Percentiles rank a stretch among this genome's conserved stretches.
These are phyloP conservation scores for Globisporangium viniferum DNA, from an alignment of 352 stramenopile genomes.

Conservation along the genomic window DNA sequence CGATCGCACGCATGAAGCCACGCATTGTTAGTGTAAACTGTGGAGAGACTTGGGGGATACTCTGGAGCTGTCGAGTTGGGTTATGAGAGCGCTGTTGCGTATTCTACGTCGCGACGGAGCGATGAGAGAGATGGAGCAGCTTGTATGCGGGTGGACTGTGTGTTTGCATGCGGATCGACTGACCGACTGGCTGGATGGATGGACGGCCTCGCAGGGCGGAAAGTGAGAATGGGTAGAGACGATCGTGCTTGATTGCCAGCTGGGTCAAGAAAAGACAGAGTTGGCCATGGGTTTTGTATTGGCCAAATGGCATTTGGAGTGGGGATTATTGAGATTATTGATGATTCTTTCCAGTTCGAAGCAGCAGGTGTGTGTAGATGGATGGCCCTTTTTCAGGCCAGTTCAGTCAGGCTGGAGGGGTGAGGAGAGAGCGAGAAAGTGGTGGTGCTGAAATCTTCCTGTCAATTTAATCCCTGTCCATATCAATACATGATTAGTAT, in stretches of 20 bases:
- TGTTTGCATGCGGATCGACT: too few species aligned
- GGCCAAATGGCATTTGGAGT: neutral
- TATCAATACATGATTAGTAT: neutral
- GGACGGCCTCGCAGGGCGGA: slow-evolving; percentile 23
- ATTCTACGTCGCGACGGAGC: neutral
- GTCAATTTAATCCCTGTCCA: neutral
- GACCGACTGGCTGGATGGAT: slow-evolving; percentile 16
- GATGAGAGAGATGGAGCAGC: neutral
- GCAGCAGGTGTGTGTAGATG: neutral
- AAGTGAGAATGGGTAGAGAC: neutral
- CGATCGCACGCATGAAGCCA: slow-evolving; percentile 63
- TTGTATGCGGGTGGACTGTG: neutral
- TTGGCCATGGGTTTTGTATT: neutral
- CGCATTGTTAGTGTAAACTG: slow-evolving; percentile 37
- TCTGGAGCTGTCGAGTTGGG: slow-evolving; percentile 27
- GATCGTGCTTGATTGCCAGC: slow-evolving; percentile 7
- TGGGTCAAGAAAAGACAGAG: neutral
- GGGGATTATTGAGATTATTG: neutral
- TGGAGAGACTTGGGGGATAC: slow-evolving; percentile 13
- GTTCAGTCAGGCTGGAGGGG: neutral
- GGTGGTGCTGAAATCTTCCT: neutral
- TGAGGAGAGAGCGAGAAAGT: neutral
- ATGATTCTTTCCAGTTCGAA: slow-evolving; percentile 4
- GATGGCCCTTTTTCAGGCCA: neutral
- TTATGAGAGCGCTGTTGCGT: slow-evolving; percentile 20